phyloP scores from a whole-genome alignment of 352 stramenopile genomes.

The Globisporangium irregulare region DNA sequence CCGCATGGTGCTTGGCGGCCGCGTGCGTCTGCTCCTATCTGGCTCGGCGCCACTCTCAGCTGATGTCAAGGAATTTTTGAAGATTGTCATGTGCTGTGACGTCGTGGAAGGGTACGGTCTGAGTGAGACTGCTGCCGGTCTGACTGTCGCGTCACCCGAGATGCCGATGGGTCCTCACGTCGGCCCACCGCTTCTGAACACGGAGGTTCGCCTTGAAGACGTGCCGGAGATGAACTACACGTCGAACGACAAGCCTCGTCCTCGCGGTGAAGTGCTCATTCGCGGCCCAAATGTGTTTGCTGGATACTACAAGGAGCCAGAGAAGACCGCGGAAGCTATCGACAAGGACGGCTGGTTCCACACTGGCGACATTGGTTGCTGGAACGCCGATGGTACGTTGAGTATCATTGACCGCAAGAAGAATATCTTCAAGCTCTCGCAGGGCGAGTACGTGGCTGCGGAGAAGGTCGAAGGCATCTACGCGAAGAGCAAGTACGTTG shows the following conservation, averaged over 20 bases:
- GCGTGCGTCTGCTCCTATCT: conserved; percentile 88
- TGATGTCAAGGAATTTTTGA: conserved; percentile 96
- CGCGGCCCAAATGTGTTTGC: conserved; percentile 79
- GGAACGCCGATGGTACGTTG: conserved; percentile 93
- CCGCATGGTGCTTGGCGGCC: conserved; percentile 88
- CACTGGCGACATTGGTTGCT: conserved; percentile 95
- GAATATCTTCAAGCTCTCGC: conserved; percentile 94
- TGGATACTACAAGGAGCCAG: conserved; percentile 95
- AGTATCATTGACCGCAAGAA: conserved; percentile 92
- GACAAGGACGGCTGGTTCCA: conserved; percentile 95
- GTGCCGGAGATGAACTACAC: conserved; percentile 97
- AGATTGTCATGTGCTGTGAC: conserved; percentile 91
- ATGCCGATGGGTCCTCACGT: conserved; percentile 89
- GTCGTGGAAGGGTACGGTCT: conserved; percentile 96
- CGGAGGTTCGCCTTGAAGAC: conserved; percentile 93
- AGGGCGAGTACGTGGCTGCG: conserved; percentile 96
- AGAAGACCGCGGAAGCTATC: conserved; percentile 90
- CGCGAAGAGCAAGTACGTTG: conserved; percentile 91
- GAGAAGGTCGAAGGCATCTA: conserved; percentile 97
- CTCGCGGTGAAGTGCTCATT: conserved; percentile 64
- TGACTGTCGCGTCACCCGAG: conserved; percentile 58
- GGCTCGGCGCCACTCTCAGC: conserved; percentile 91
- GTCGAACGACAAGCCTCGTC: conserved; percentile 66
- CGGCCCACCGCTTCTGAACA: conserved; percentile 79
- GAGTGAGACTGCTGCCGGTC: conserved; percentile 91